phyloP scores from a whole-genome alignment of 352 stramenopile species.

The Thraustochytrium sp. region DNA sequence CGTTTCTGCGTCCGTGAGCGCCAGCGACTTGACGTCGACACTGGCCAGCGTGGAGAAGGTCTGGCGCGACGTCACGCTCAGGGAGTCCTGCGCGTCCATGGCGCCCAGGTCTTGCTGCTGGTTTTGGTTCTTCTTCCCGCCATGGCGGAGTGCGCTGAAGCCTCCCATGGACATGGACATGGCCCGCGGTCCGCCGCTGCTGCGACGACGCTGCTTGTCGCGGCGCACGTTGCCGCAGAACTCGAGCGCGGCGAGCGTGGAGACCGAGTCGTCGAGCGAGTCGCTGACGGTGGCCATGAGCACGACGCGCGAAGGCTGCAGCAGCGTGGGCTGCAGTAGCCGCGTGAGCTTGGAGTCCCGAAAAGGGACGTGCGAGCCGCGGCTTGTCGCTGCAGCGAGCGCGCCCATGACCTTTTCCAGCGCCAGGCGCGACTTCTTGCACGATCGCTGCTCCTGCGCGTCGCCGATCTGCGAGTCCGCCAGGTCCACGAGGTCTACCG shows the following conservation, averaged over 20 bases:
- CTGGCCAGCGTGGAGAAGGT: not conserved
- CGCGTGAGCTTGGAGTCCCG: slow-evolving; percentile 85
- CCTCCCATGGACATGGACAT: too few relatives aligned
- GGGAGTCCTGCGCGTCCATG: not conserved
- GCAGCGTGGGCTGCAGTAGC: slow-evolving; percentile 56
- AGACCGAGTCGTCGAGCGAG: not conserved
- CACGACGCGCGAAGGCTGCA: not conserved
- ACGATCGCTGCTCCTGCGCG: not conserved
- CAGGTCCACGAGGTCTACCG: not conserved
- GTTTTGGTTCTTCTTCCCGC: not conserved
- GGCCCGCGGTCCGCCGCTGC: too few relatives aligned
- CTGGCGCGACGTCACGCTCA: too few relatives aligned
- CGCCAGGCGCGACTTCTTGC: slow-evolving; percentile 4
- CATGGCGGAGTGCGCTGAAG: too few relatives aligned
- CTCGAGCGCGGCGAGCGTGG: not conserved
- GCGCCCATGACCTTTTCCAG: slow-evolving; percentile 2
- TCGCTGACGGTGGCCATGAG: not conserved
- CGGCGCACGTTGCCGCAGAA: not conserved
- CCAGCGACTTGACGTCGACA: not conserved
- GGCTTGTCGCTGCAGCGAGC: not conserved
- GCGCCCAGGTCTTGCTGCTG: not conserved
- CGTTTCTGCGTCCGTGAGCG: too few relatives aligned
- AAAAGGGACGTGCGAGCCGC: slow-evolving; percentile 72
- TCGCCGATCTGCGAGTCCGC: not conserved
- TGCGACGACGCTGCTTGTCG: not conserved